Base-by-base conservation (phyloP, 306 rosid species). In the Pyrus bretschneideri region DNA sequence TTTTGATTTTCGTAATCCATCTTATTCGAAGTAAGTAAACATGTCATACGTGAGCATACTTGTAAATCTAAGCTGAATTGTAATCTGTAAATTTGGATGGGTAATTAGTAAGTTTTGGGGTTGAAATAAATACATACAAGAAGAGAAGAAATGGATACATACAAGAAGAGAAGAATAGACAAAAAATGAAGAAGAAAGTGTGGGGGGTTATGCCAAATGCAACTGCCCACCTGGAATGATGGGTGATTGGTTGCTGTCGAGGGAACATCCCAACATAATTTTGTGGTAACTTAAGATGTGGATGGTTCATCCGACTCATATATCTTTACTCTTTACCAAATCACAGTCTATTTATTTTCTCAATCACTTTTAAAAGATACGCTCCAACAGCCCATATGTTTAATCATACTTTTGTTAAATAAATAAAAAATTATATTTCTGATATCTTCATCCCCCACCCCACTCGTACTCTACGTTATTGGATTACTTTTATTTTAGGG, bases 201-300 rank as follows among this genome's bases (percentile, higher is more conserved):
- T 78, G 9, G 9, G 40, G 71, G 71, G 18, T 51, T 68, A 6
- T 38, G 51, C 29, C 42, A 13, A 72, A 71, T 61, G 58, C 21
- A 58, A 40, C 58, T 69, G 46, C 31, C 44, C 67, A 9, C n/a
- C 27, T 55, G 49, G 46, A 57, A 6, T 22, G 78, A 69, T 74
- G 68, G 84, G 78, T 65, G 69, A 78, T 74, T 45, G 68, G 88
- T 83, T 83, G 73, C 72, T 61, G 35, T 73, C 72, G 83, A 83
- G 83, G 81, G 76, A 86, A 77, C 85, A 84, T 83, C 76, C 73
- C 77, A 76, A 76, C 83, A 67, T 21, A 17, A 62, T 19, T 35
- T 55, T 57, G 52, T 62, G 63, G 73, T 44, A 31, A 74, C 38
- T 69, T 29, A 33, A 51, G 86, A 80, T 52, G 35, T 76, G 74